A percentile compares a stretch with the other conserved stretches of the same genome.
Evolutionary conservation across 2,329 filamentous ascomycete genomes (phyloP).

Genomic region (Hypocreales sp.): DNA sequence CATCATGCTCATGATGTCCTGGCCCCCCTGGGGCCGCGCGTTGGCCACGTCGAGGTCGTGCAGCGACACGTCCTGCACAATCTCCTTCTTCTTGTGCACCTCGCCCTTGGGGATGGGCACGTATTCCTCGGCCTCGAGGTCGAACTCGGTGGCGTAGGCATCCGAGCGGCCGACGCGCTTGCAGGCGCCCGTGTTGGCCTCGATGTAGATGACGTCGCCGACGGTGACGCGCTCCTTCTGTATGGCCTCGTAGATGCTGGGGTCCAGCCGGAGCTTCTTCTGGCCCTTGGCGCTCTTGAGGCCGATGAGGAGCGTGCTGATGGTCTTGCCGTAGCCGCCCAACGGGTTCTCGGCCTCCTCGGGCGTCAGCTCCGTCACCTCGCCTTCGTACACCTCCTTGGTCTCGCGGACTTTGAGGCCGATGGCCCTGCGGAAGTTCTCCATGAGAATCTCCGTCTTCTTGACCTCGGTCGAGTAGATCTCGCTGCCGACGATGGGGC

Average conservation of each 20-base stretch:
- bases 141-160: conserved; percentile 95
- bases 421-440: conserved; percentile 95
- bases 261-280: conserved; percentile 93
- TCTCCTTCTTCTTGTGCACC: conserved; percentile 99
- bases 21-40: conserved; percentile 83
- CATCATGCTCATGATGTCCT: conserved; percentile 99
- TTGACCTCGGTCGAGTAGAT: conserved; percentile 97
- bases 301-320: conserved; percentile 86
- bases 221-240: conserved; percentile 95
- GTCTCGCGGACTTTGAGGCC: conserved; percentile 94
- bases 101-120: conserved; percentile 97
- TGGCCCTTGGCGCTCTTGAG: conserved; percentile 92
- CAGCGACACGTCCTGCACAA: conserved; percentile 94
- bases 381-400: conserved; percentile 98
- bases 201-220: conserved; percentile 97
- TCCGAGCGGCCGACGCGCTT: conserved; percentile 94
- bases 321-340: conserved; percentile 92
- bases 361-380: conserved; percentile 92
- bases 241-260: conserved; percentile 97
- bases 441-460: conserved; percentile 98
- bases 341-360: conserved; percentile 97
- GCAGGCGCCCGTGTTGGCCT: conserved; percentile 95
- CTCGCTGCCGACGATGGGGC: conserved; percentile 94
- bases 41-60: conserved; percentile 96
- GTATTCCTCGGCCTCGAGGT: conserved; percentile 96